Evolutionary conservation across 176 grass and related monocot genomes (phyloP), one percentile per base, ranked within the genome.

Genomic region (Bonia amplexicaulis): DNA sequence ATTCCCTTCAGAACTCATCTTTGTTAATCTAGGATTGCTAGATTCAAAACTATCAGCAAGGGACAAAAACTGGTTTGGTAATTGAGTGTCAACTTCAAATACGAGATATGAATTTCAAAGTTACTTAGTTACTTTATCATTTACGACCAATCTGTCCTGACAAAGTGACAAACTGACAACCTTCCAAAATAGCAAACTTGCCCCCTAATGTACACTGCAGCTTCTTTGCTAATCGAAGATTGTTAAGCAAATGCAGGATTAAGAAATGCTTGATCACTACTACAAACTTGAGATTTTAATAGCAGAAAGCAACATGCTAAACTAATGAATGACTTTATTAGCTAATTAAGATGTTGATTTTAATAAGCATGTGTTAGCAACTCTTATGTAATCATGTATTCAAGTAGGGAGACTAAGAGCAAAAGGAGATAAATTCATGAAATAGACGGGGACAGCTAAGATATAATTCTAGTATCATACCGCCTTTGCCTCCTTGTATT

Each of bases 401-500:
- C 27, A 85, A 51, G 42, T 26, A 66, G 44, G 8, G 20, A 20
- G 5, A 27, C 8, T 54, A 57, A 71, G 31, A 71, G 14, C 37
- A 59, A 8, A 8, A 54, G 9, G 16, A 54, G 6, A 49, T 26
- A 39, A 7, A 20, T 27, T 76, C 3, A 40, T 2, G 58, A 71
- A 77, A 41, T 6, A 57, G 7, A 53, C 0, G 0, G 15, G 76
- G 12, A 65, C 4, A 59, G 63, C 25, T 27, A 20, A 77, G 1
- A 62, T 48, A 68, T 54, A 16, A 69, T 39, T 31, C 12, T 40
- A 81, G 51, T 49, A 68, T 67, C 91, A 63, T 97, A 98, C 95
- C 78, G 91, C 89, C 83, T 95, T 98, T 55, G 95, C 95, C 82
- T 98, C 95, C 91, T 95, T 98, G 87, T 95, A 95, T 80, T 98